Conservation (phyloP, 2,329 filamentous ascomycete genomes). For the Cladosporium austrohemisphaericum region DNA sequence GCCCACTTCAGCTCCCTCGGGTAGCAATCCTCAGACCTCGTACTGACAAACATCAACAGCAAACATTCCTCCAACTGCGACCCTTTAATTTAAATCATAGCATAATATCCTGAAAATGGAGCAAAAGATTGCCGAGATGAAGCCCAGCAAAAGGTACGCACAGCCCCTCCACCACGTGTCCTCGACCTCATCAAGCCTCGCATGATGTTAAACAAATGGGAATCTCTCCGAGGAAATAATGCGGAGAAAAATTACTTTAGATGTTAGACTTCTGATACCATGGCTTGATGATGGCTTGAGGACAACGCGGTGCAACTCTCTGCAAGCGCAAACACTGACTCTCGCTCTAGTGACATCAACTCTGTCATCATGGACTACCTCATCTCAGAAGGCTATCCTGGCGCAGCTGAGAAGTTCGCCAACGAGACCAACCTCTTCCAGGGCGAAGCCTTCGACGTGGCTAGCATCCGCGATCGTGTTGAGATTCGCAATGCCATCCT, state of each 20-base stretch:
- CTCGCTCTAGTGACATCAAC: conserved; percentile 75
- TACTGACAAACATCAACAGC: conserved; percentile 4
- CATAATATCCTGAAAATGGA: conserved; percentile 11
- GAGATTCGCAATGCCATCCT: conserved; percentile 83
- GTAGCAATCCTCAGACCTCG: background rate
- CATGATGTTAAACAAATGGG: conserved; percentile 97
- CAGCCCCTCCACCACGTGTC: conserved; percentile 33
- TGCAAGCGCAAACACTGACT: background rate
- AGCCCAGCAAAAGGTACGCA: conserved; percentile 75
- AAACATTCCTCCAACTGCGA: background rate
- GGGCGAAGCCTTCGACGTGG: conserved; percentile 61
- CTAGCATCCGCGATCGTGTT: conserved; percentile 70
- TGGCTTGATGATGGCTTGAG: conserved; percentile 12
- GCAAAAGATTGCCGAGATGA: conserved; percentile 71
- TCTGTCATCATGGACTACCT: conserved; percentile 94
- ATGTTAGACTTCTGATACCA: conserved; percentile 17
- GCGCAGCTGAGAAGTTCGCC: conserved; percentile 88
- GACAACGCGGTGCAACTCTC: background rate
- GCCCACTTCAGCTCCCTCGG: conserved; percentile 5
- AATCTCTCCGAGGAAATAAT: conserved; percentile 98
- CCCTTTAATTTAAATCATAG: background rate
- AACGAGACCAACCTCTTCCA: conserved; percentile 84
- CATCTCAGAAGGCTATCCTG: conserved; percentile 90
- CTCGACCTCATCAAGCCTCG: conserved; percentile 32
- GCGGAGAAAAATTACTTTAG: conserved; percentile 77